Conservation (phyloP, 2,329 filamentous ascomycete species). For the Elsinoe perseae region DNA sequence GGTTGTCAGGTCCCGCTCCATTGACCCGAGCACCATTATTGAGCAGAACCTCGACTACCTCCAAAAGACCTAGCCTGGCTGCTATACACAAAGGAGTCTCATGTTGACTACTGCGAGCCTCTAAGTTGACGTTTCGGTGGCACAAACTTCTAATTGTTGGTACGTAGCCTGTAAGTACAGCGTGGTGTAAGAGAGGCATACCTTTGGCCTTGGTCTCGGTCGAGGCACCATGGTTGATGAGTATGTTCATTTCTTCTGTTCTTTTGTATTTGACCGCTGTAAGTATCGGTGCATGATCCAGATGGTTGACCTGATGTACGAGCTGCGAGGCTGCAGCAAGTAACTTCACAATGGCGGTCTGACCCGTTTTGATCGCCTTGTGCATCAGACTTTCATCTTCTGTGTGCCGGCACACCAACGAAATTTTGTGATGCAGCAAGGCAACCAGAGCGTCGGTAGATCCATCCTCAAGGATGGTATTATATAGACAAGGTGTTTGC, state of each 20-base stretch:
- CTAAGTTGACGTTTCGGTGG: not conserved
- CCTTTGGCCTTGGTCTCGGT: not conserved
- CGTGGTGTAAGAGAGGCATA: not conserved
- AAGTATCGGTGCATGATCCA: not conserved
- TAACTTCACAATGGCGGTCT: not conserved
- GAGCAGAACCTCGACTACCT: not conserved
- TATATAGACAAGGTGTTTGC: not conserved
- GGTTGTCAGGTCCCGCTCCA: not conserved
- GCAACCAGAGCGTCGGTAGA: not conserved
- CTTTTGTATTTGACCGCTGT: not conserved
- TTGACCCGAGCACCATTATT: not conserved
- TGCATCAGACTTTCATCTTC: not conserved
- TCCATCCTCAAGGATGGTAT: not conserved
- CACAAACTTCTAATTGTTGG: not conserved
- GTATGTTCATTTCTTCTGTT: not conserved
- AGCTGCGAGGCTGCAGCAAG: not conserved
- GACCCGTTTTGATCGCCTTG: not conserved
- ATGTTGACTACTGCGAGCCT: not conserved
- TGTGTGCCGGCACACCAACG: not conserved
- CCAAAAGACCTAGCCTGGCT: constrained; percentile 33
- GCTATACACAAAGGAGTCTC: not conserved
- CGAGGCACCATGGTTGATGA: not conserved
- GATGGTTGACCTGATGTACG: not conserved
- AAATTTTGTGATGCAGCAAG: not conserved
- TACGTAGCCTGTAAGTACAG: not conserved